These are phyloP conservation scores for Rhodotorula babjevae DNA, from an alignment of 768 basidiomycete genomes.

Conservation along the genomic window DNA sequence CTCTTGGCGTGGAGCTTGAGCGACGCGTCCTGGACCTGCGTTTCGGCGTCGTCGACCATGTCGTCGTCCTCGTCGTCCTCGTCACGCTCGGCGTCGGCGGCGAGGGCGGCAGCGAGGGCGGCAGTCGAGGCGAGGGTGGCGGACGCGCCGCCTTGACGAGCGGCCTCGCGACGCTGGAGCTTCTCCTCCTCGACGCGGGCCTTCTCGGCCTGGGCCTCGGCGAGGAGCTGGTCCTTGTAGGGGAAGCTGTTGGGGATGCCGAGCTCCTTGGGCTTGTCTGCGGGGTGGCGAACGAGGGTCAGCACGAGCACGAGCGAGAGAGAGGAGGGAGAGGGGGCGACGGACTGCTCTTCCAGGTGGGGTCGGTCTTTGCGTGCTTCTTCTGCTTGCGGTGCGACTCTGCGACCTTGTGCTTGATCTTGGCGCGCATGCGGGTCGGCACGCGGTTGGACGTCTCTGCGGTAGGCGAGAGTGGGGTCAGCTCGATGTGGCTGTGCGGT, in stretches of 20 bases:
- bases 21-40: constrained; percentile 25
- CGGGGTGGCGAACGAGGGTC: not conserved
- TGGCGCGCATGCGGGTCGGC: constrained; percentile 38
- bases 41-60: constrained; percentile 15
- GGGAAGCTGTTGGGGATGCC: constrained; percentile 52
- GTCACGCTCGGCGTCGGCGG: constrained; percentile 28
- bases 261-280: constrained; percentile 51
- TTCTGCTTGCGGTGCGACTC: constrained; percentile 49
- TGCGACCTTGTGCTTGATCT: constrained; percentile 43
- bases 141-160: constrained; percentile 10
- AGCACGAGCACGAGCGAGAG: not conserved
- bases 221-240: constrained; percentile 51
- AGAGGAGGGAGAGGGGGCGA: not conserved
- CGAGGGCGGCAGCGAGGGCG: constrained; percentile 39
- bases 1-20: constrained; percentile 44
- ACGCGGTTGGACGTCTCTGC: constrained; percentile 31
- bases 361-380: constrained; percentile 49
- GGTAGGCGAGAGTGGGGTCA: not conserved
- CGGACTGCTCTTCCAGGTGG: constrained; percentile 52
- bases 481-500: not conserved
- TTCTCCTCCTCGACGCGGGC: constrained; percentile 25
- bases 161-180: constrained; percentile 25
- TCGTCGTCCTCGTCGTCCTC: constrained; percentile 35
- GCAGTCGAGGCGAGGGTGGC: constrained; percentile 43
- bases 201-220: constrained; percentile 50